A percentile compares a stretch with the other conserved stretches of the same genome.
Evolutionary conservation across 441 rosid genomes (phyloP).

Genomic region (Pelargonium fulgidum): DNA sequence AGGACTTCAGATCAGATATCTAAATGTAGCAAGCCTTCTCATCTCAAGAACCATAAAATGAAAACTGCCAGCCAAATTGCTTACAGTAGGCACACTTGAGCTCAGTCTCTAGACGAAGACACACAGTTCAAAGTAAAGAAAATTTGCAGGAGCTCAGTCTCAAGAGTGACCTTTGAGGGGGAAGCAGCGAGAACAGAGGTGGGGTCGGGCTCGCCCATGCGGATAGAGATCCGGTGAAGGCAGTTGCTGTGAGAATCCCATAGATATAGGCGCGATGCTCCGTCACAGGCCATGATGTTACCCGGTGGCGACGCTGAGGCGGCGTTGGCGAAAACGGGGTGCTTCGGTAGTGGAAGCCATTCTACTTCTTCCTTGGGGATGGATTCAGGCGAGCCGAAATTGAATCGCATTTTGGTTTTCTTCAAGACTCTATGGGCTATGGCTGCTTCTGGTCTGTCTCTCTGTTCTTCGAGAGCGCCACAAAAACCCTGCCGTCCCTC

Average conservation of each 20-base stretch:
- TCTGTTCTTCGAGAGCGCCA: not conserved
- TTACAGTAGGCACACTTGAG: too few relatives aligned
- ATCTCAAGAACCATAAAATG: too few relatives aligned
- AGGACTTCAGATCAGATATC: not conserved
- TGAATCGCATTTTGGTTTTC: slow-evolving; percentile 44
- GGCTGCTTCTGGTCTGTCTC: too few relatives aligned
- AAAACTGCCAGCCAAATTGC: too few relatives aligned
- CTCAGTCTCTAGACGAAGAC: too few relatives aligned
- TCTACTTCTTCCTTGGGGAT: slow-evolving; percentile 47
- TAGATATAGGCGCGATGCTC: slow-evolving; percentile 63
- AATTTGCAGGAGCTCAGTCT: too few relatives aligned
- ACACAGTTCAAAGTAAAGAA: not conserved
- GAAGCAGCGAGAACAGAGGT: slow-evolving; percentile 62
- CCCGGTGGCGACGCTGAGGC: slow-evolving; percentile 28
- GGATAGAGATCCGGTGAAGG: slow-evolving; percentile 43
- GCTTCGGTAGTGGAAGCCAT: slow-evolving; percentile 70
- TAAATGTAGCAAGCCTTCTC: not conserved
- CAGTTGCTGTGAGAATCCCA: slow-evolving; percentile 32
- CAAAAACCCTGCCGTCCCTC: too few relatives aligned
- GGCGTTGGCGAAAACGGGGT: slow-evolving; percentile 54
- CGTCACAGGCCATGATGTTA: slow-evolving; percentile 77
- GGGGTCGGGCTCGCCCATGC: slow-evolving; percentile 85
- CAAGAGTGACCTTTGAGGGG: slow-evolving; percentile 81
- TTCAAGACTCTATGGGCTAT: too few relatives aligned
- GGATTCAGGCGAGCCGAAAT: slow-evolving; percentile 38